A percentile compares a stretch with the other conserved stretches of the same genome.
These are phyloP conservation scores for Lactarius sanguifluus DNA, from an alignment of 768 basidiomycete genomes.

Conservation along the genomic window DNA sequence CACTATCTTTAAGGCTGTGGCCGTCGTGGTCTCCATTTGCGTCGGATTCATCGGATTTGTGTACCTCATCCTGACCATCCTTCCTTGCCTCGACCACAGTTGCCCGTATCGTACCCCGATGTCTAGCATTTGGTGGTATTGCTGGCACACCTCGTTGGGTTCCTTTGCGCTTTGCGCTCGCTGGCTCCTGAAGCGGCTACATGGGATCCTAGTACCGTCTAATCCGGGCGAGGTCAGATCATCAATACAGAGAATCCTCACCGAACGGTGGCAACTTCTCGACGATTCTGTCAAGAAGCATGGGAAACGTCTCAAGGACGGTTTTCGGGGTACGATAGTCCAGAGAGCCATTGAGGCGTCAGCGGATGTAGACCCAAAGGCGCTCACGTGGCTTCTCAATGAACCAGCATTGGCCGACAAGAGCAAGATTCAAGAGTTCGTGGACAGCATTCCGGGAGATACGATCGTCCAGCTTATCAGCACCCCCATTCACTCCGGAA, in stretches of 20 bases:
- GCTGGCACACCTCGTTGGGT: neutral
- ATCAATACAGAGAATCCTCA: neutral
- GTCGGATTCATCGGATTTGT: slow-evolving; percentile 6
- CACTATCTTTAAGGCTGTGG: slow-evolving; percentile 10
- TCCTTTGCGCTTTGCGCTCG: neutral
- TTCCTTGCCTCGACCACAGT: slow-evolving; percentile 6
- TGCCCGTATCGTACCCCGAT: slow-evolving; percentile 27
- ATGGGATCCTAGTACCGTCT: neutral
- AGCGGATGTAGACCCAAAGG: neutral
- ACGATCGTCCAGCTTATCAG: slow-evolving; percentile 4
- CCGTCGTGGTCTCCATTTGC: slow-evolving; percentile 1
- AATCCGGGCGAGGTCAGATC: neutral
- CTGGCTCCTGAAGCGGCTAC: neutral
- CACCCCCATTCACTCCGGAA: neutral
- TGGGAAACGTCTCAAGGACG: neutral
- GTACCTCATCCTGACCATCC: slow-evolving; percentile 14
- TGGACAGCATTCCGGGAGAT: slow-evolving; percentile 7
- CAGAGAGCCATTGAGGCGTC: neutral
- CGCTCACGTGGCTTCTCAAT: neutral
- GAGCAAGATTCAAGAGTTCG: slow-evolving; percentile 6
- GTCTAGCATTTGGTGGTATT: slow-evolving; percentile 13
- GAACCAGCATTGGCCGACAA: neutral
- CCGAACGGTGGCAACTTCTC: neutral
- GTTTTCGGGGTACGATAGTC: slow-evolving; percentile 10
- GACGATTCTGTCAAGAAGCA: neutral